phyloP scores from a whole-genome alignment of 2,329 filamentous ascomycete genomes.

The Colletotrichum australisinense region DNA sequence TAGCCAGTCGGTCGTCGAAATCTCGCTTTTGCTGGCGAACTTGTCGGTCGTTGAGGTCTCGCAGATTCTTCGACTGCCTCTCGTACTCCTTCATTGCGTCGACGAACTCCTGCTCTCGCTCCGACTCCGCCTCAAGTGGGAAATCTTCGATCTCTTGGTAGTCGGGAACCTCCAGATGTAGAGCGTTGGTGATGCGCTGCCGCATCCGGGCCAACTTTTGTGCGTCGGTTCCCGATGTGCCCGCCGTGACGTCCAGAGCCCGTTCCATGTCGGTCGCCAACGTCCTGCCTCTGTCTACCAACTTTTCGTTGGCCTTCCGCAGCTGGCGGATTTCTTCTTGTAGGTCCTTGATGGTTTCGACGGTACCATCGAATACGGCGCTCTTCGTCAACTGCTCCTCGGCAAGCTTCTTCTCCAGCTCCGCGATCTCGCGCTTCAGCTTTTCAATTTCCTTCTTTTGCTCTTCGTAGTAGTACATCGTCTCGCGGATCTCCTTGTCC shows the following conservation, averaged over 20 bases:
- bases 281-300: neutral
- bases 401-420: neutral
- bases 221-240: neutral
- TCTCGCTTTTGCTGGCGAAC: neutral
- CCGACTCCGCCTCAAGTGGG: neutral
- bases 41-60: neutral
- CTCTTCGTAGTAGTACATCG: neutral
- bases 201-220: neutral
- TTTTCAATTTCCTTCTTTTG: neutral
- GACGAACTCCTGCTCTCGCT: neutral
- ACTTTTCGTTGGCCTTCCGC: neutral
- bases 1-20: neutral
- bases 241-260: neutral
- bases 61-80: neutral
- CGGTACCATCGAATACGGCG: neutral
- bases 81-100: neutral
- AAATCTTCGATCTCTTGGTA: neutral
- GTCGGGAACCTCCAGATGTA: neutral
- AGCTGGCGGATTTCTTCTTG: neutral
- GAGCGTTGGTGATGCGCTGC: neutral
- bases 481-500: slow-evolving; percentile 5
- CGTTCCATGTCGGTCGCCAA: neutral
- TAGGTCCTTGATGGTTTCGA: neutral
- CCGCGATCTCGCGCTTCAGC: neutral
- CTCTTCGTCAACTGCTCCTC: neutral